Conservation (phyloP, 2,329 filamentous ascomycete species). For the Colletotrichum noveboracense region DNA sequence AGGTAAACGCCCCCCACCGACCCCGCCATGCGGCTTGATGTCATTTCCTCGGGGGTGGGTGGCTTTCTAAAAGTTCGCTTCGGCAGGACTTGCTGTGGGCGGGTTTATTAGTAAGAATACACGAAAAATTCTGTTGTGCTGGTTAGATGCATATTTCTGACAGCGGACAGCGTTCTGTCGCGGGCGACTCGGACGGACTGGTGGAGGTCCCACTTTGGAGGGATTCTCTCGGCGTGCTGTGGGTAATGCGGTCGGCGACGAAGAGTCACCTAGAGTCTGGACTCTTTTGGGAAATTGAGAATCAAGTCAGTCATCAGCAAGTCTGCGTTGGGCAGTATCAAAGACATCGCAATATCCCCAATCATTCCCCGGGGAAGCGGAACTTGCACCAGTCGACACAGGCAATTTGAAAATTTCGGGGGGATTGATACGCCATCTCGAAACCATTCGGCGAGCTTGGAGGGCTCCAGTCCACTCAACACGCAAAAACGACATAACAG, state of each 20-base stretch:
- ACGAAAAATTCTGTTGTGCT: neutral
- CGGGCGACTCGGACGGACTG: neutral
- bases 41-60: slow-evolving; percentile 6
- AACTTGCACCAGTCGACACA: neutral
- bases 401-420: neutral
- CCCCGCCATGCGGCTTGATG: slow-evolving; percentile 23
- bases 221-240: neutral
- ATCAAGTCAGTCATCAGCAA: neutral
- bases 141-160: neutral
- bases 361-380: neutral
- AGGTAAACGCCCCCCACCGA: neutral
- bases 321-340: neutral
- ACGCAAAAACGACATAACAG: neutral
- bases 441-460: neutral
- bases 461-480: neutral
- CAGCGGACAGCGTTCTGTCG: neutral
- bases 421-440: rapidly evolving
- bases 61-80: neutral
- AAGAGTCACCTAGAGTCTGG: neutral
- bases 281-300: neutral
- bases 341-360: neutral
- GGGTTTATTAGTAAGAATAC: neutral
- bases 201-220: neutral
- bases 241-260: neutral
- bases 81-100: slow-evolving; percentile 16